Base-by-base conservation (phyloP, 2,329 filamentous ascomycete genomes). In the Arthroderma uncinatum region DNA sequence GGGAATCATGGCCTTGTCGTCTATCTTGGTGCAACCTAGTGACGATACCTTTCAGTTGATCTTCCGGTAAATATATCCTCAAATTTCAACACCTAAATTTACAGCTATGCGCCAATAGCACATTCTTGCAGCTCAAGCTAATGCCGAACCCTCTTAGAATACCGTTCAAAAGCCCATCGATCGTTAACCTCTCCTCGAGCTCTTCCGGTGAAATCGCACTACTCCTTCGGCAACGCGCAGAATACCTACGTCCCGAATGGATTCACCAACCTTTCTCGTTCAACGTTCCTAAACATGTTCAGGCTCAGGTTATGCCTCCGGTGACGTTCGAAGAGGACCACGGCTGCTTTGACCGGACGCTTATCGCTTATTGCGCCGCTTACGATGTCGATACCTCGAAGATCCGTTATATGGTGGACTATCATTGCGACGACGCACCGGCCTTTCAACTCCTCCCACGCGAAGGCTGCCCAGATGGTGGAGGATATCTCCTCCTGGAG, bases 361-460 rank as follows among this genome's bases (percentile, higher is more conserved):
- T 88, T 33, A 81, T 81, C 52, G 85, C 84, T 34, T 87, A 87
- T 65, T 87, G 84, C 65, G 76, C 84, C 42, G 83, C 82, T 19
- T 88, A 87, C 66, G 79, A 82, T 58, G 74, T 86, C 21, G 82
- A 86, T 63, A 82, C 84, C 2, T 79, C 79, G 10, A 85, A 84
- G 57, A 84, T 88, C 53, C 77, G 79, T 55, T 86, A 86, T 64
- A 76, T 76, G 4, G 78, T 85, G 57, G 78, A 82, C 63, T 76
- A 79, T 62, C 70, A 79, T 57, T 81, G 79, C 60, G 84, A 87
- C 66, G 84, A 88, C 71, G 79, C 78, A 30, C 85, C 85, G 4
- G 79, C 80, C 36, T 88, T 88, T 65, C 78, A 79, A 60, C 75
- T 88, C 7, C 73, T 85, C 6, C 78, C 77, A 19, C 82, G 84